Evolutionary conservation across 2,329 filamentous ascomycete genomes (phyloP), one percentile per base, ranked within the genome.

Genomic region (Botryotinia globosa): DNA sequence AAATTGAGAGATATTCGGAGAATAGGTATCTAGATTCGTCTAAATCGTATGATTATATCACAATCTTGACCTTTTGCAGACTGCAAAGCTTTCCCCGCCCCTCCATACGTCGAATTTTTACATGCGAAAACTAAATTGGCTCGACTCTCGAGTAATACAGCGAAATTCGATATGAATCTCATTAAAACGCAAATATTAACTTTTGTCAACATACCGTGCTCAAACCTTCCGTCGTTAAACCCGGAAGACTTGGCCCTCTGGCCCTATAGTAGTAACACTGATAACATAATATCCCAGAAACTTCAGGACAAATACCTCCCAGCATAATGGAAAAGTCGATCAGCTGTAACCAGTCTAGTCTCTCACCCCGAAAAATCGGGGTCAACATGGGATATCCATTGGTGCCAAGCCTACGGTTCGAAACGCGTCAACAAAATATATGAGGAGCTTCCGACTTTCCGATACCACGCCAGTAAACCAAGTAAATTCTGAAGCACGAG

Each of bases 381-480:
- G 32, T 66, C 42, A 51, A 22, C 64, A 67, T 48, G 69, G 62
- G 9, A 58, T 68, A 37, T 42, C 44, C 44, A 73, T 58, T 73
- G 64, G 72, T 66, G 69, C 72, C 69, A 66, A 66, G 72, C 22
- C 42, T 25, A 25, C 54, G 39, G 72, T 73, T 74, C 66, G 72
- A 72, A 74, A 74, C 66, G 42, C 34, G 44, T 29, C 58, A 29
- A 51, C 58, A 58, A 29, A 29, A 54, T 54, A 54, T 22, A 42
- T 54, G 20, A 67, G 25, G 48, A n/a, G 22, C 64, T 67, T 32
- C n/a, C 8, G 32, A n/a, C 18, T 67, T 39, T 67, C 42, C 64
- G 64, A 67, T 56, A 67, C 64, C 34, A 54, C 48, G 64, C 48
- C 64, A 54, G 34, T 56, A 29, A 20, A 42, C 25, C 45, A 37